Evolutionary conservation across 441 rosid species (phyloP).

Genomic region (Corymbia calophylla): DNA sequence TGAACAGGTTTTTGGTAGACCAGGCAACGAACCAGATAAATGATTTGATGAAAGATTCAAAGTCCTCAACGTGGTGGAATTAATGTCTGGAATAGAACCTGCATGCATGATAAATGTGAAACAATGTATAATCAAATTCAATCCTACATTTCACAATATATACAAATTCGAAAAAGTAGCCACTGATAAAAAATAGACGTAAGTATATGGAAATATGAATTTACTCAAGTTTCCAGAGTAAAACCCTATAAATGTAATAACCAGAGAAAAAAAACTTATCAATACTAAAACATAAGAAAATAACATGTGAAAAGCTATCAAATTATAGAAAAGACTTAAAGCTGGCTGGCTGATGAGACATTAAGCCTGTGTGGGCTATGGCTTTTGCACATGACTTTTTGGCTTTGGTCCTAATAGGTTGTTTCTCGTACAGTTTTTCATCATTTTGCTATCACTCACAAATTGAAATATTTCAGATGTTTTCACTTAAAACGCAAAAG

Average conservation of each 20-base stretch:
- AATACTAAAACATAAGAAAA: neutral
- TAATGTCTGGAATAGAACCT: conserved; percentile 57
- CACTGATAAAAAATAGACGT: neutral
- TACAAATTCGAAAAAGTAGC: neutral
- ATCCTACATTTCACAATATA: neutral
- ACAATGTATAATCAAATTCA: neutral
- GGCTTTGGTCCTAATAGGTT: neutral
- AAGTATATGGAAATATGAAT: neutral
- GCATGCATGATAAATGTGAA: conserved; percentile 15
- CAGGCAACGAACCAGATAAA: conserved; percentile 67
- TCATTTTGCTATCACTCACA: neutral
- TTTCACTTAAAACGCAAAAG: neutral
- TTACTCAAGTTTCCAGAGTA: neutral
- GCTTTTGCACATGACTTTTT: neutral
- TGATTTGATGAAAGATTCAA: conserved; percentile 78
- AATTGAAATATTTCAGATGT: neutral
- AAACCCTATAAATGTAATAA: neutral
- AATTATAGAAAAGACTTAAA: neutral
- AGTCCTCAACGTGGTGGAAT: conserved; percentile 50
- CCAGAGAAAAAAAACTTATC: neutral
- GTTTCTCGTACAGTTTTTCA: neutral
- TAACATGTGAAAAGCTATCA: neutral
- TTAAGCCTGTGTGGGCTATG: neutral
- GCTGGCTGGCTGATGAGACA: neutral
- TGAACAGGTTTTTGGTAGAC: conserved; percentile 29